Evolutionary conservation across 305 asterid genomes (phyloP), one percentile per base, ranked within the genome.

Genomic region (Ilex paraguariensis): DNA sequence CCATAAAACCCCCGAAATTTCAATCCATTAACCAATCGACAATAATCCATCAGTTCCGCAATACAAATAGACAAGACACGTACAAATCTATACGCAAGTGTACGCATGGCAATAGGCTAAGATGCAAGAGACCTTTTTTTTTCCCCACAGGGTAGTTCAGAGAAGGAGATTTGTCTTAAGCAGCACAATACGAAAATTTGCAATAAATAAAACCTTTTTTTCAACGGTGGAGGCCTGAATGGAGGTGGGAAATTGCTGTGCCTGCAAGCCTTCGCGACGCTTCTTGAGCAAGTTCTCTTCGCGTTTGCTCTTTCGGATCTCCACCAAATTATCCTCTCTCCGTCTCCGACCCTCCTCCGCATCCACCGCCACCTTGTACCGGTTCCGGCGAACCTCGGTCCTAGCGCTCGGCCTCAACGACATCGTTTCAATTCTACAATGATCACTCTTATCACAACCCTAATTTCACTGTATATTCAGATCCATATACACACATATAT

Each of bases 301-400:
- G 52, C 98, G 89, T 85, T 84, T 91, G 64, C 54, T 86, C 78
- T 91, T 91, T 5, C 96, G 95, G 84, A 91, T 91, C 95, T 91
- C 98, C 64, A 91, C 98, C 96, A 91, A 79, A 52, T 88, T 88
- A 51, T 91, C 98, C 81, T 86, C 98, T 75, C 98, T 79, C 76
- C 96, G 79, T n/a, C 98, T 69, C 44, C 98, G 82, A n/a, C 98
- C 98, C 68, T 91, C 98, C 32, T 91, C 98, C 15, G 95, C 98
- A 54, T 91, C 98, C 59, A 88, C 96, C 57, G 95, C 85, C 65
- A 88, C 96, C 85, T 91, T 91, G 88, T 91, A 91, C 42, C 95
- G 85, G 83, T 79, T 91, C 73, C 95, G 79, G 68, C 98, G 85
- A 66, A 77, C 96, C 79, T 91, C 98, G 59, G 94, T 80, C 76